Percentiles rank a stretch among this genome's conserved stretches.
Evolutionary conservation across 768 basidiomycete species (phyloP).

Genomic region (Mycena filopes): DNA sequence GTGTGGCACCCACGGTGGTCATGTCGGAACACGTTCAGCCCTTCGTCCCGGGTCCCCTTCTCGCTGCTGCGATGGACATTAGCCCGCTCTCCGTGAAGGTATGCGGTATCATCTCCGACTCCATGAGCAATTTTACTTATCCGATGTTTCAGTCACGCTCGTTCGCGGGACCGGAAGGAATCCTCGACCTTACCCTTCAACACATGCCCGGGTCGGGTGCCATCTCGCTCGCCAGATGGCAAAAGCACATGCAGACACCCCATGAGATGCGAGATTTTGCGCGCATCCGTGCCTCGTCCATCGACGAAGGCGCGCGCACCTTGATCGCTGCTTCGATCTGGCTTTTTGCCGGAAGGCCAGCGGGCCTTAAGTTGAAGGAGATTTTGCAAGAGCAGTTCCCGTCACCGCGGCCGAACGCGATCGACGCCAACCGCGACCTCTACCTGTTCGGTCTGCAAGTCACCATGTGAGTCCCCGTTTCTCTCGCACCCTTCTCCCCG

Average conservation of each 20-base stretch:
- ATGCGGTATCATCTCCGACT: too few species aligned
- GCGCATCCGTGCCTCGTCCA: neutral
- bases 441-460: neutral
- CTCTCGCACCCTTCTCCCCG: too few species aligned
- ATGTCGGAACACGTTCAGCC: too few species aligned
- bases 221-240: neutral
- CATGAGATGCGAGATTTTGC: neutral
- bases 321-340: neutral
- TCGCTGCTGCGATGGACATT: too few species aligned
- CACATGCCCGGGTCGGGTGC: neutral
- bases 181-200: neutral
- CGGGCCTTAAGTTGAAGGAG: slow-evolving; percentile 6
- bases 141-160: too few species aligned
- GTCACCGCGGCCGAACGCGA: neutral
- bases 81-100: too few species aligned
- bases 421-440: neutral
- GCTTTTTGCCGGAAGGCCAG: neutral
- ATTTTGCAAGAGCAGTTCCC: slow-evolving; percentile 3
- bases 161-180: too few species aligned
- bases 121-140: too few species aligned
- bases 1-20: too few species aligned
- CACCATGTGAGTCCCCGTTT: neutral
- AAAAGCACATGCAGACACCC: neutral
- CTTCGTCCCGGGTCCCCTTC: too few species aligned
- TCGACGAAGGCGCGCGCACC: neutral